Evolutionary conservation across 2,329 filamentous ascomycete species (phyloP).

Genomic region (Ascochyta viciae-villosae): DNA sequence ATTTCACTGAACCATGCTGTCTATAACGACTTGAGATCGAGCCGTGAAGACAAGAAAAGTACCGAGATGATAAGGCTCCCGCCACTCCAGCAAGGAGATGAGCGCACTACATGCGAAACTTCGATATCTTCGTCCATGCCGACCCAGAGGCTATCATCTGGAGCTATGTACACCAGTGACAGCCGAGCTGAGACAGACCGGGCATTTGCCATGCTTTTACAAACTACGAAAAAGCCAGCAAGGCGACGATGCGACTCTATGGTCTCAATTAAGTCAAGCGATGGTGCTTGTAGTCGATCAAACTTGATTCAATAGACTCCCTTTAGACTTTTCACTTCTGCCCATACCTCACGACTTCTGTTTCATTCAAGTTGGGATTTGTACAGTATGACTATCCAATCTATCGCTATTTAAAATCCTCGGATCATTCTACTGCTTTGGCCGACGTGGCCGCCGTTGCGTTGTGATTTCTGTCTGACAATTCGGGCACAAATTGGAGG

Average conservation of each 20-base stretch:
- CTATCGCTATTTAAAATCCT: no score
- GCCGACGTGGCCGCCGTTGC: not conserved
- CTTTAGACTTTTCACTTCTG: no score
- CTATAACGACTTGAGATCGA: not conserved
- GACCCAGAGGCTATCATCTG: not conserved
- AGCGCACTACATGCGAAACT: no score
- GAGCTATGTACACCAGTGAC: not conserved
- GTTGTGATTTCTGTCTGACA: not conserved
- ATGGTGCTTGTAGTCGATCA: no score
- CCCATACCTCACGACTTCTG: no score
- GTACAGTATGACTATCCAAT: no score
- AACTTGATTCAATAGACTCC: no score
- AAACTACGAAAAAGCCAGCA: not conserved
- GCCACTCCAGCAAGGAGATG: no score
- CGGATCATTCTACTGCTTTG: no score
- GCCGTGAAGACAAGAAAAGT: not conserved
- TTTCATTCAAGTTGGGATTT: no score
- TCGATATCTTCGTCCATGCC: not conserved
- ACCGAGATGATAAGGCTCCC: not conserved
- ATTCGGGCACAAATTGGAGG: not conserved
- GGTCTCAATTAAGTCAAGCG: not conserved
- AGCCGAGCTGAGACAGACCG: not conserved
- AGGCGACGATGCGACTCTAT: not conserved
- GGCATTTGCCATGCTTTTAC: not conserved
- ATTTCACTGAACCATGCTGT: not conserved